Evolutionary conservation across 1,284 basidiomycete species (phyloP).

Genomic region (Ustilago esculenta): DNA sequence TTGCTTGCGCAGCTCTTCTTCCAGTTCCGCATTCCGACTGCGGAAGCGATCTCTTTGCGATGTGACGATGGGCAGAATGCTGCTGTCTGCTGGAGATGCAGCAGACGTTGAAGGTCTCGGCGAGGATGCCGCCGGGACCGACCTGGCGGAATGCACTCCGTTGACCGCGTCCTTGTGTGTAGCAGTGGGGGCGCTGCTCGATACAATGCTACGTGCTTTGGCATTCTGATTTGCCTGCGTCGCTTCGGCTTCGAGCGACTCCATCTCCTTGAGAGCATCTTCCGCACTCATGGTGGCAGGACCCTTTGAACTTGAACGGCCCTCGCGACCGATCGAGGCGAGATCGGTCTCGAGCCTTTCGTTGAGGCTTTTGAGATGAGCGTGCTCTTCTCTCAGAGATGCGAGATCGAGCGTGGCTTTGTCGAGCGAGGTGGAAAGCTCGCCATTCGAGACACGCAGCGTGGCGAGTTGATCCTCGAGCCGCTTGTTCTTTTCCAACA

Average conservation of each 20-base stretch:
- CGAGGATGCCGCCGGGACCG: not conserved
- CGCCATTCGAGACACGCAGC: slow-evolving; percentile 76
- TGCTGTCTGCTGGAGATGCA: slow-evolving; percentile 18
- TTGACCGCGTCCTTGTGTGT: slow-evolving; percentile 3
- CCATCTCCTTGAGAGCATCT: slow-evolving; percentile 38
- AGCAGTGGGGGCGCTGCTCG: not conserved
- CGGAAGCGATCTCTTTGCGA: slow-evolving; percentile 95
- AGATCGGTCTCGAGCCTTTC: slow-evolving; percentile 91
- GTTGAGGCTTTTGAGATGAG: slow-evolving; percentile 80
- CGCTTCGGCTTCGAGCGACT: slow-evolving; percentile 34
- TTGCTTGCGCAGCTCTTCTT: slow-evolving; percentile 94
- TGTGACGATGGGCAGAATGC: slow-evolving; percentile 78
- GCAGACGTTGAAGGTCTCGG: slow-evolving; percentile 14
- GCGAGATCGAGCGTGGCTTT: slow-evolving; percentile 73
- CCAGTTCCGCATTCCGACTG: slow-evolving; percentile 92
- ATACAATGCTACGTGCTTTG: not conserved
- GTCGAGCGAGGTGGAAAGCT: slow-evolving; percentile 21
- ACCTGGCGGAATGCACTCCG: slow-evolving; percentile 5
- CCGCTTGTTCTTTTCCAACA: slow-evolving; percentile 91
- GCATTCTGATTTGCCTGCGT: not conserved
- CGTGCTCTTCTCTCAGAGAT: slow-evolving; percentile 75
- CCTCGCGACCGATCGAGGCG: slow-evolving; percentile 66
- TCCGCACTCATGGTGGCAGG: slow-evolving; percentile 26
- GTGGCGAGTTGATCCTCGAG: slow-evolving; percentile 93
- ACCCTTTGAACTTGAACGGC: slow-evolving; percentile 5